Evolutionary conservation across 331 rosid genomes (phyloP), one percentile per base, ranked within the genome.

Genomic region (Acacia concinna): DNA sequence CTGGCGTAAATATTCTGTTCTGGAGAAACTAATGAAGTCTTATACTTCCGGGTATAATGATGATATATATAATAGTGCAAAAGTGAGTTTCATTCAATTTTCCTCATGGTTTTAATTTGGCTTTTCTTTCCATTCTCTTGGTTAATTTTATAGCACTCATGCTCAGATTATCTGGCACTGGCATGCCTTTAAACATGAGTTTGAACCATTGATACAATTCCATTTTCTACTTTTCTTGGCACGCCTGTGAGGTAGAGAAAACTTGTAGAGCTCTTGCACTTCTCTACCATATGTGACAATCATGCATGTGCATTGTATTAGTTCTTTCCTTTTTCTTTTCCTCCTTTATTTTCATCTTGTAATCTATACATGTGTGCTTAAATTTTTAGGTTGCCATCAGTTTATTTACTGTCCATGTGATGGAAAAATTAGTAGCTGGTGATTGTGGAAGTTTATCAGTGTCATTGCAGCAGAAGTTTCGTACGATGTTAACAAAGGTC

Each of bases 381-480:
- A 76, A 15, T 79, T 84, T 74, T 69, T 91, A 95, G 99, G 97
- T 95, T 57, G 94, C 96, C 68, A 83, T 90, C 44, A 83, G 94
- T 88, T 81, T 90, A 79, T 89, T 93, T 74, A 76, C 86, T n/a
- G 94, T 91, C 83, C 92, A 88, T 89, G 89, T 83, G 84, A 88
- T 95, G 92, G 87, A 81, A 76, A 93, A 90, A 84, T 84, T 88
- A 81, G 86, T 87, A 34, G 81, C 71, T 23, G 84, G 87, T 54
- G 87, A 88, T 77, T 79, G 84, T 14, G 97, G 99, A 79, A 95
- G 92, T 87, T 82, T 95, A 84, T 93, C 98, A 6, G 84, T 91
- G 76, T 85, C 92, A 76, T 80, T 90, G 75, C 81, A 86, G 83
- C 91, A 90, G 84, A 91, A 95, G 96, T 87, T 91, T 82, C 86